A percentile compares a stretch with the other conserved stretches of the same genome.
Conservation (phyloP, 73 alveolate species). For the Tetrahymena malaccensis region DNA sequence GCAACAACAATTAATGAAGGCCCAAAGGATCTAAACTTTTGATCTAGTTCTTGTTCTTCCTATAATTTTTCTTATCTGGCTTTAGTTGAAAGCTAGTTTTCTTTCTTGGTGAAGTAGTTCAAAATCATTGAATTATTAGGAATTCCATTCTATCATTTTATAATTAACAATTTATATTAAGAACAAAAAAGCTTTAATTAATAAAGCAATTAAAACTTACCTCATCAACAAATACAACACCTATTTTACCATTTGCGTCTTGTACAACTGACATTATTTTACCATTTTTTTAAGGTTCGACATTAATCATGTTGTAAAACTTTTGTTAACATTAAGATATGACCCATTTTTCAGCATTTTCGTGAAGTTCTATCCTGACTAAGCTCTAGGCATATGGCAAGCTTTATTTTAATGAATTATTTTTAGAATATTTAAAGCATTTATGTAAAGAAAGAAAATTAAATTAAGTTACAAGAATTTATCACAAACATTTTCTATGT, state of each 20-base stretch:
- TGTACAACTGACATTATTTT: background rate
- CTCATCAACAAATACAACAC: background rate
- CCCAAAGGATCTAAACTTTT: background rate
- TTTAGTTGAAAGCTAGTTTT: background rate
- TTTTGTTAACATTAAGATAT: background rate
- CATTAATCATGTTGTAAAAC: background rate
- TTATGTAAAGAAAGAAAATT: background rate
- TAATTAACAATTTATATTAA: background rate
- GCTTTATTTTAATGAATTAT: background rate
- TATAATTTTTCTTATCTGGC: background rate
- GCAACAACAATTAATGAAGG: background rate
- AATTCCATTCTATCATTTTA: background rate
- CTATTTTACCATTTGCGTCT: background rate
- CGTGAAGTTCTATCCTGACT: background rate
- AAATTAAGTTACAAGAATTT: background rate
- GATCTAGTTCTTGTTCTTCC: background rate
- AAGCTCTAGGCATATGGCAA: background rate
- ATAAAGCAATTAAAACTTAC: background rate
- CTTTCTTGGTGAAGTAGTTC: background rate
- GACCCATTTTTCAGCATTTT: background rate
- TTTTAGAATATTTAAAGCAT: background rate
- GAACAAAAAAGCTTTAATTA: background rate
- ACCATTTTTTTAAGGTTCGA: background rate
- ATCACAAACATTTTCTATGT: background rate
- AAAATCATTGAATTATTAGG: background rate